A percentile compares a stretch with the other conserved stretches of the same genome.
Conservation (phyloP, 2,329 filamentous ascomycete genomes). For the Aureobasidium sp. region DNA sequence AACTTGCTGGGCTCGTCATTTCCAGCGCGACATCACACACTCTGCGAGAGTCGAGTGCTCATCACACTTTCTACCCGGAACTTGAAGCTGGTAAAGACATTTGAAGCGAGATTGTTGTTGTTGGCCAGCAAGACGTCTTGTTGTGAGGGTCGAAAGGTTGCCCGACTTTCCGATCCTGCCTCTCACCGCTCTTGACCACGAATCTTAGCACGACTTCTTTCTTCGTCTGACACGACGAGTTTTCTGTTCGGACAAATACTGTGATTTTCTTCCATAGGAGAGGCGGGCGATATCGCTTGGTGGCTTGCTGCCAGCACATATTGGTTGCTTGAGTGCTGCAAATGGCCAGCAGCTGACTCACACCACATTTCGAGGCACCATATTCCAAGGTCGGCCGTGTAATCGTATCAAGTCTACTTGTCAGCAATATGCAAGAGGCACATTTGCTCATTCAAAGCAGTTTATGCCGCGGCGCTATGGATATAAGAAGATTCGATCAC, state of each 20-base stretch:
- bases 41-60: not conserved
- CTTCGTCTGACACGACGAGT: not conserved
- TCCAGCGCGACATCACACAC: constrained; percentile 3
- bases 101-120: not conserved
- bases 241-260: not conserved
- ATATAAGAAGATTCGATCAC: not conserved
- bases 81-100: not conserved
- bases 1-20: constrained; percentile 6
- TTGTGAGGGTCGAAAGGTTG: not conserved
- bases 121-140: not conserved
- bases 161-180: not conserved
- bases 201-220: not conserved
- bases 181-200: constrained; percentile 9
- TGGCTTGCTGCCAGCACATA: constrained; percentile 14
- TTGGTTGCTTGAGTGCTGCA: not conserved
- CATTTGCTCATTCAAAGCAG: not conserved
- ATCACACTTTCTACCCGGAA: constrained; percentile 12
- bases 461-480: not conserved
- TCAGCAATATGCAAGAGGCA: not conserved
- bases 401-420: not conserved
- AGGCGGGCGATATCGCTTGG: not conserved
- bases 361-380: not conserved
- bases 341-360: not conserved
- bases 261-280: not conserved
- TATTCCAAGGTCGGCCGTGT: not conserved